phyloP scores from a whole-genome alignment of 768 basidiomycete species.

The Podaxis sp. region DNA sequence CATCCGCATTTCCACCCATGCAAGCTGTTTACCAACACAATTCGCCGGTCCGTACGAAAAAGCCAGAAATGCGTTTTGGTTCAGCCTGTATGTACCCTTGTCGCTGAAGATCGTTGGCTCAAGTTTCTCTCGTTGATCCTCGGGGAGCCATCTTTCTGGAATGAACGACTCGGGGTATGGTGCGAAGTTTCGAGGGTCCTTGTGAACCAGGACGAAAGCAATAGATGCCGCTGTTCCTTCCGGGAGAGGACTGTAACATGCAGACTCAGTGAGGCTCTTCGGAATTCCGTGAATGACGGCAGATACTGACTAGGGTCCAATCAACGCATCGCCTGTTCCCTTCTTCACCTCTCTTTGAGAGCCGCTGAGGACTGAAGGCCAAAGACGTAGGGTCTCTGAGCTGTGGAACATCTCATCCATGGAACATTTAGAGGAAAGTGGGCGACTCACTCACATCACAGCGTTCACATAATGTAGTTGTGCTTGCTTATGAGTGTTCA shows the following conservation, averaged over 20 bases:
- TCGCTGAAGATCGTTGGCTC: constrained; percentile 30
- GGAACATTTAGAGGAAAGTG: background rate
- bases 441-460: constrained; percentile 25
- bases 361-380: constrained; percentile 31
- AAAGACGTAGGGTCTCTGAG: constrained; percentile 33
- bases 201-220: constrained; percentile 34
- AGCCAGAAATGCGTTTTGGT: constrained; percentile 22
- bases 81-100: constrained; percentile 19
- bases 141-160: constrained; percentile 34
- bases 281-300: background rate
- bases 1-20: constrained; percentile 32
- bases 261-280: background rate
- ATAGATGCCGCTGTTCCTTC: constrained; percentile 35
- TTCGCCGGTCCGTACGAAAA: constrained; percentile 44
- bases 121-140: constrained; percentile 18
- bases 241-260: constrained; percentile 27
- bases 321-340: constrained; percentile 24
- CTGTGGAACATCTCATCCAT: constrained; percentile 16
- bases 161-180: constrained; percentile 32
- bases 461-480: constrained; percentile 27
- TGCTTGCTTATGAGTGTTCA: constrained; percentile 20
- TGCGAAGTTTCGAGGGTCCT: constrained; percentile 33
- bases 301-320: constrained; percentile 15
- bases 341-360: constrained; percentile 27
- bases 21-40: constrained; percentile 41